phyloP scores from a whole-genome alignment of 805 yeast genomes.

The Zygosaccharomyces gambellarensis region DNA sequence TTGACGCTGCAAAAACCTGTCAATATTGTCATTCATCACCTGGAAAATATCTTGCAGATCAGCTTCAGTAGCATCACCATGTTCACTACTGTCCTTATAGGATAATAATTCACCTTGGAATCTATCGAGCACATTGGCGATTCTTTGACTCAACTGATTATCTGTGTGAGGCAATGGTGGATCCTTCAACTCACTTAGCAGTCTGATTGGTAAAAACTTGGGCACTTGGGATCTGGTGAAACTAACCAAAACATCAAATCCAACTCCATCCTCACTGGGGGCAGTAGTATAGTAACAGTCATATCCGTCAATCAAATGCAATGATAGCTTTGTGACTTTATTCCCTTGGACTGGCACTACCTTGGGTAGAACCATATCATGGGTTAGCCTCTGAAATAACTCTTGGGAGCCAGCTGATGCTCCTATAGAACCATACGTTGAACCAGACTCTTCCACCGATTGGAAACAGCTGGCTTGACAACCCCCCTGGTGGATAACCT shows the following conservation, averaged over 20 bases:
- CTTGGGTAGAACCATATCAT: slow-evolving; percentile 31
- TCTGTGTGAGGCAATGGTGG: slow-evolving; percentile 19
- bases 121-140: slow-evolving; percentile 25
- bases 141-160: slow-evolving; percentile 22
- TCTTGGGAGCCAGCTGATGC: slow-evolving; percentile 17
- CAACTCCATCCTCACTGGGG: slow-evolving; percentile 5
- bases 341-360: slow-evolving; percentile 30
- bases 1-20: slow-evolving; percentile 62
- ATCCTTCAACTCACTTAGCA: slow-evolving; percentile 31
- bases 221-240: slow-evolving; percentile 27
- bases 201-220: slow-evolving; percentile 32
- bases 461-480: slow-evolving; percentile 26
- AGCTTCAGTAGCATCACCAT: slow-evolving; percentile 25
- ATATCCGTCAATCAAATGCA: slow-evolving; percentile 29
- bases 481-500: slow-evolving; percentile 20
- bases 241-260: slow-evolving; percentile 22
- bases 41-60: slow-evolving; percentile 32
- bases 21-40: slow-evolving; percentile 37
- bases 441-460: slow-evolving; percentile 8
- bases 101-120: slow-evolving; percentile 30
- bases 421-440: slow-evolving; percentile 24
- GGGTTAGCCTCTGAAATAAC: slow-evolving; percentile 26
- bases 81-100: slow-evolving; percentile 21
- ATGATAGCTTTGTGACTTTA: slow-evolving; percentile 33
- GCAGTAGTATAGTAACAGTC: slow-evolving; percentile 34